phyloP scores from a whole-genome alignment of 1,284 basidiomycete genomes.

The Marasmius sp. region DNA sequence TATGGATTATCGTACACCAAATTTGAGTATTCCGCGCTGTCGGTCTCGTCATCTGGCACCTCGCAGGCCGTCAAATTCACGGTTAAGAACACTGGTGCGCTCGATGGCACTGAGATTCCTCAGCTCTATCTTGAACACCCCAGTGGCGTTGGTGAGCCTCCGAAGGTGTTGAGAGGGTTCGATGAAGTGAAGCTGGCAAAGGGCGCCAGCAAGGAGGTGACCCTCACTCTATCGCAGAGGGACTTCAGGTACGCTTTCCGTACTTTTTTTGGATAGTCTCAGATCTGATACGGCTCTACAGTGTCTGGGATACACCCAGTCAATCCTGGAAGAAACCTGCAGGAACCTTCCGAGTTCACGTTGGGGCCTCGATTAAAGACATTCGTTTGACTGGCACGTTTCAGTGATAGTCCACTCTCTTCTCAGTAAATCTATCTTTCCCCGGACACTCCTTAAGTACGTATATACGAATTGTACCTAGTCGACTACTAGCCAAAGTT shows the following conservation, averaged over 20 bases:
- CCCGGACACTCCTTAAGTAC: too few relatives aligned
- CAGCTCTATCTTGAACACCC: slow-evolving; percentile 58
- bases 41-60: slow-evolving; percentile 33
- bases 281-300: not conserved
- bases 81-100: slow-evolving; percentile 49
- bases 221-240: slow-evolving; percentile 9
- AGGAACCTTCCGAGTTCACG: slow-evolving; percentile 15
- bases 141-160: slow-evolving; percentile 32
- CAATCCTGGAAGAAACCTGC: slow-evolving; percentile 13
- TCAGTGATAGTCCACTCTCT: not conserved
- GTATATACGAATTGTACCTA: too few relatives aligned
- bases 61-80: slow-evolving; percentile 44
- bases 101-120: slow-evolving; percentile 53
- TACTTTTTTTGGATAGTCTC: not conserved
- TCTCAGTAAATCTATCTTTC: too few relatives aligned
- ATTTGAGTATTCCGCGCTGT: slow-evolving; percentile 61
- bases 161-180: slow-evolving; percentile 38
- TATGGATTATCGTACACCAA: slow-evolving; percentile 80
- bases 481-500: too few relatives aligned
- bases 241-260: slow-evolving; percentile 15
- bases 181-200: slow-evolving; percentile 20
- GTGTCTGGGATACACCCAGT: slow-evolving; percentile 13
- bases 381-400: slow-evolving; percentile 15
- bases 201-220: slow-evolving; percentile 12
- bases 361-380: slow-evolving; percentile 18